A percentile compares a stretch with the other conserved stretches of the same genome.
phyloP scores from a whole-genome alignment of 306 rosid genomes.

The Dalbergia oliveri region DNA sequence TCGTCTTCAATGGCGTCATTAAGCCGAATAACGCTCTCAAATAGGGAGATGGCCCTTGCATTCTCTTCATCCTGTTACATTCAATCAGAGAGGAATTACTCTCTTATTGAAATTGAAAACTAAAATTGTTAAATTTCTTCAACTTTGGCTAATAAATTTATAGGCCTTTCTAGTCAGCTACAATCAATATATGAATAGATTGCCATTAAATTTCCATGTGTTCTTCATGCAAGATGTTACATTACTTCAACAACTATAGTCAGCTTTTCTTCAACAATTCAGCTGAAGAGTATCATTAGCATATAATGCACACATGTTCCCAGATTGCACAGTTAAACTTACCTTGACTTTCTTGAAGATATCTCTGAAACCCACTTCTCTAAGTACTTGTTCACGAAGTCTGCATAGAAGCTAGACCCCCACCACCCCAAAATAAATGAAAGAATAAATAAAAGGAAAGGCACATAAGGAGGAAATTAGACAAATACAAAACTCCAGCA shows the following conservation, averaged over 20 bases:
- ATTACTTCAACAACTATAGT: slow-evolving; percentile 13
- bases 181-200: background rate
- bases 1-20: slow-evolving; percentile 90
- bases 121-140: slow-evolving; percentile 23
- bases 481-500: background rate
- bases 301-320: too few relatives aligned
- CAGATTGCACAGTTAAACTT: background rate
- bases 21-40: slow-evolving; percentile 69
- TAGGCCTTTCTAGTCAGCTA: slow-evolving; percentile 18
- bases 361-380: slow-evolving; percentile 87
- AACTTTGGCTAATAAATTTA: slow-evolving; percentile 24
- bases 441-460: slow-evolving; percentile 2
- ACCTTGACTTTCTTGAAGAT: slow-evolving; percentile 97
- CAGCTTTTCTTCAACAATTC: slow-evolving; percentile 28
- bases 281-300: slow-evolving; percentile 2
- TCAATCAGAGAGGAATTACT: slow-evolving; percentile 29
- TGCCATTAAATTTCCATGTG: background rate
- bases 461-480: background rate
- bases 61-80: slow-evolving; percentile 84
- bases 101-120: slow-evolving; percentile 18
- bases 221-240: slow-evolving; percentile 22
- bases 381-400: slow-evolving; percentile 85
- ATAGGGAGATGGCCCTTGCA: slow-evolving; percentile 82
- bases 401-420: slow-evolving; percentile 79
- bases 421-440: background rate